phyloP scores from a whole-genome alignment of 1,284 basidiomycete species.

The Leucocoprinus gongylophorus region DNA sequence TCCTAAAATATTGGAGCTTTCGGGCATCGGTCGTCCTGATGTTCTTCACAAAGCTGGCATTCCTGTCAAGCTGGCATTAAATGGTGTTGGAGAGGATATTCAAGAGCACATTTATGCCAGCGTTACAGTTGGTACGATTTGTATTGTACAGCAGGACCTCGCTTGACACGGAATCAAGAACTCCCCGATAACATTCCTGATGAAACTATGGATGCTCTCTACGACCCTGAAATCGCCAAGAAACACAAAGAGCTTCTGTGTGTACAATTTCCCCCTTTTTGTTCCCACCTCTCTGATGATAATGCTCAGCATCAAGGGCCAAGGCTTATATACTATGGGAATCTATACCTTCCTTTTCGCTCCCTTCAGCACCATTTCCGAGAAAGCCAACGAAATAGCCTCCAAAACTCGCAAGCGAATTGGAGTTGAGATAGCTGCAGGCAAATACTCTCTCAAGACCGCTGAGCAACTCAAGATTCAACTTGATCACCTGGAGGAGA shows the following conservation, averaged over 20 bases:
- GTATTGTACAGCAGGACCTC: neutral
- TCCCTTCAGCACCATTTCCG: neutral
- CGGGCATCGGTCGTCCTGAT: slow-evolving; percentile 26
- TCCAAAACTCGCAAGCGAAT: neutral
- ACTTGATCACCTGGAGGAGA: slow-evolving; percentile 6
- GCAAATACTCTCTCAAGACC: slow-evolving; percentile 8
- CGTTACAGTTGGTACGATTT: neutral
- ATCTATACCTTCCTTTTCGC: neutral
- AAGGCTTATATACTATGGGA: neutral
- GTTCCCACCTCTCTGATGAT: neutral
- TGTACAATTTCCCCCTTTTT: neutral
- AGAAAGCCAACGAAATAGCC: neutral
- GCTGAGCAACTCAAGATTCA: slow-evolving; percentile 13
- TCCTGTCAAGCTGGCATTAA: slow-evolving; percentile 20
- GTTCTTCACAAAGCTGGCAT: slow-evolving; percentile 19
- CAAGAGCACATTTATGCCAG: neutral
- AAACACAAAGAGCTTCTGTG: neutral
- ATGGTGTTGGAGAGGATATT: slow-evolving; percentile 26
- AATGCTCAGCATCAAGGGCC: neutral
- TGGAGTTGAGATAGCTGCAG: neutral
- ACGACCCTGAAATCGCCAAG: neutral
- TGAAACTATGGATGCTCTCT: neutral
- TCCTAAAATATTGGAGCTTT: slow-evolving; percentile 31
- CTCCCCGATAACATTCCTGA: neutral
- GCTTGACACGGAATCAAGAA: neutral